Percentiles rank a stretch among this genome's conserved stretches.
Evolutionary conservation across 2,329 filamentous ascomycete species (phyloP).

Genomic region (Aspergillus quadrilineatus): DNA sequence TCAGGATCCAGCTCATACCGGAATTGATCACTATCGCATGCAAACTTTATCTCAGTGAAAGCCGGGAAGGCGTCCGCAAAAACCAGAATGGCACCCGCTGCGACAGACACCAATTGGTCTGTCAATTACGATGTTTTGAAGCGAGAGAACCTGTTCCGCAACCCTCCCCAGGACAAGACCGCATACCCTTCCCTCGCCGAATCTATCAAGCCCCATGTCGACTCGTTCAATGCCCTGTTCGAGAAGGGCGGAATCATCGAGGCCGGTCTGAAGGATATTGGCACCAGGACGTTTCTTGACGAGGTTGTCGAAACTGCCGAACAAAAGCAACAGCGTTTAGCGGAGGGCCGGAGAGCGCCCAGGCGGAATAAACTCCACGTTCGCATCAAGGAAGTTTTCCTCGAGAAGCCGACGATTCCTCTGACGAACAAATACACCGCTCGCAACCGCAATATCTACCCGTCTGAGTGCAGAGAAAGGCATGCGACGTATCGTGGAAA

Average conservation of each 20-base stretch:
- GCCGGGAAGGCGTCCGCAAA: conserved; percentile 1
- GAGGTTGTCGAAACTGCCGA: conserved; percentile 56
- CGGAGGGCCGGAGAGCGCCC: conserved; percentile 56
- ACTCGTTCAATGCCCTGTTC: conserved; percentile 93
- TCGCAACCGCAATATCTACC: conserved; percentile 79
- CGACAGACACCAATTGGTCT: conserved; percentile 73
- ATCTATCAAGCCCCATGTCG: conserved; percentile 87
- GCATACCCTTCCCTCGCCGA: conserved; percentile 84
- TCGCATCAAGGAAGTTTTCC: conserved; percentile 74
- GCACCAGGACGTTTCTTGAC: conserved; percentile 82
- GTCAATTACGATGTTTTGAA: conserved; percentile 82
- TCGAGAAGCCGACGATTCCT: conserved; percentile 79
- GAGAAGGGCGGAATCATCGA: conserved; percentile 69
- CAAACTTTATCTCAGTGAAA: conserved; percentile 14
- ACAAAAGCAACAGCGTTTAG: conserved; percentile 43
- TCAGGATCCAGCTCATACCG: background rate
- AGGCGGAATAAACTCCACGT: conserved; percentile 73
- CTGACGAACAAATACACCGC: conserved; percentile 77
- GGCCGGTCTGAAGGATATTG: conserved; percentile 82
- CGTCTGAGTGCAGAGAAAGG: conserved; percentile 89
- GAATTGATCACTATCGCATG: conserved; percentile 9
- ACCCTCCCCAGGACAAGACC: conserved; percentile 81
- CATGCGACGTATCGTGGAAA: conserved; percentile 89
- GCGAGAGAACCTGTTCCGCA: conserved; percentile 82
- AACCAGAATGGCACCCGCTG: conserved; percentile 53